These are phyloP conservation scores for Chiua virens DNA, from an alignment of 768 basidiomycete species.

Conservation along the genomic window DNA sequence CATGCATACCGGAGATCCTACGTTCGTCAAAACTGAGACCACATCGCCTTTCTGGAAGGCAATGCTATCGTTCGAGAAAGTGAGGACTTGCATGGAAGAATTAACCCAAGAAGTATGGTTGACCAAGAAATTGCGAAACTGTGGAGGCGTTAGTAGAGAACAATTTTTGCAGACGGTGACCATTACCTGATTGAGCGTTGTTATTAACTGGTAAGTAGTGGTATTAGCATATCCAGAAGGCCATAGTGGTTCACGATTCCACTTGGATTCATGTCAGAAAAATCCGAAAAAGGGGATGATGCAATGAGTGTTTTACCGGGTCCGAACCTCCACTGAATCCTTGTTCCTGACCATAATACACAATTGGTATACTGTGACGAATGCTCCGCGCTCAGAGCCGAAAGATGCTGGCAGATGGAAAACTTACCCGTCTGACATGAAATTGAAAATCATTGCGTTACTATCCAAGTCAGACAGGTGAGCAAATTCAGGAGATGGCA, in stretches of 20 bases:
- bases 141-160: background rate
- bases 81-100: constrained; percentile 51
- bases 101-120: constrained; percentile 49
- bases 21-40: constrained; percentile 40
- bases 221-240: constrained; percentile 62
- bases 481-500: background rate
- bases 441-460: constrained; percentile 53
- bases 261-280: constrained; percentile 35
- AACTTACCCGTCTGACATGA: constrained; percentile 67
- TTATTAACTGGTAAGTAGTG: constrained; percentile 54
- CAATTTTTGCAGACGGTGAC: background rate
- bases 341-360: constrained; percentile 73
- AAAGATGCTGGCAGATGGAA: background rate
- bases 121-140: constrained; percentile 70
- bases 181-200: constrained; percentile 57
- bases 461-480: constrained; percentile 32
- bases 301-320: too few relatives aligned
- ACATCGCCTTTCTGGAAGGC: constrained; percentile 45
- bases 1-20: too few relatives aligned
- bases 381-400: background rate
- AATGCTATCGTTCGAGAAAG: constrained; percentile 33
- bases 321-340: constrained; percentile 61
- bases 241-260: constrained; percentile 79
- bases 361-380: constrained; percentile 45
- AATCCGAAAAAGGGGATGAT: too few relatives aligned